Base-by-base conservation (phyloP, 1,284 basidiomycete genomes). In the Gomphus bonarii region DNA sequence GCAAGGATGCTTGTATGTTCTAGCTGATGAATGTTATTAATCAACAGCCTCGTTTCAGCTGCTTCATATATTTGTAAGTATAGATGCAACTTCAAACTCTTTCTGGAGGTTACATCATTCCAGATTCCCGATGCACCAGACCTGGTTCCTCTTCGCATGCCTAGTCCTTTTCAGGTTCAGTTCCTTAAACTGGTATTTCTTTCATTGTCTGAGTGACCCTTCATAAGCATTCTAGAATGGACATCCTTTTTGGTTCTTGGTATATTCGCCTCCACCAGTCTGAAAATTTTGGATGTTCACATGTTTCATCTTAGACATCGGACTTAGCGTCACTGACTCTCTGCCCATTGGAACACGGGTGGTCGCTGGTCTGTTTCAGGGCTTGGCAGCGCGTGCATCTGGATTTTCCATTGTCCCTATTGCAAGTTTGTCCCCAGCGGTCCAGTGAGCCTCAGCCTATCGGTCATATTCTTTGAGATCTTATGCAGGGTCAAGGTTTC, bases 121-220 rank as follows among this genome's bases (percentile, higher is more conserved):
- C 16, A 48, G 46, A 7, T 98, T 99, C 65, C 95, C 95, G 0
- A 86, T 91, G 0, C 90, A 93, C 62, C 94, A 98, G 67, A 98
- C 95, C 1, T 95, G 93, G 91, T 91, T 95, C 64, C 79, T 97
- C 14, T 62, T 92, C 0, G 78, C 80, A 1, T 64, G 97, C 46
- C 68, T 88, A 0, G 44, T 88, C 9, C 65, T 74, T 3, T 74
- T 97, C 35, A 92, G 84, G 86, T 91, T 64, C 61, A 79, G 7
- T 7, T 28, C 14, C 25, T 22, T 31, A 18, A 22, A 44, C 20
- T 33, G 4, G 25, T 9, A 31, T 48, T 22, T 16, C 46, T 18
- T n/a, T 6, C 20, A 7, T 31, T 31, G 25, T 48, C 25, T 48
- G 28, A 48, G 3, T 3, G 5, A n/a, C 2, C 31, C 63, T 42